Evolutionary conservation across 768 basidiomycete species (phyloP).

Genomic region (Suillus sp.): DNA sequence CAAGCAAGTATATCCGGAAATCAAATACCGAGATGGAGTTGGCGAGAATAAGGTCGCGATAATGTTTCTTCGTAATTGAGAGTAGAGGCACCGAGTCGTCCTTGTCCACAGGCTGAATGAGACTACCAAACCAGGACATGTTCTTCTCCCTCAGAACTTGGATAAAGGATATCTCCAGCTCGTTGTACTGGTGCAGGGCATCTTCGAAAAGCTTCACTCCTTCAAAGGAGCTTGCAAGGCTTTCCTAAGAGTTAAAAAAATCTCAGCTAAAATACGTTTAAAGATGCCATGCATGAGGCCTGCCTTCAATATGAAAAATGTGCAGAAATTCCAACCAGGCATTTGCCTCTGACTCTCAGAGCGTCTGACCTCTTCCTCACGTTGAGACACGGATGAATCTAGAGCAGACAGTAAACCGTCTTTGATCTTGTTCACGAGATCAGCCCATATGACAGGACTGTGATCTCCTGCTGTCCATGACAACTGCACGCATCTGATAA

Average conservation of each 20-base stretch:
- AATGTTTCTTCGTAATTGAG: slow-evolving; percentile 79
- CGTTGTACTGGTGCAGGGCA: slow-evolving; percentile 85
- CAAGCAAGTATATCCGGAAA: slow-evolving; percentile 87
- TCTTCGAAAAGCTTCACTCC: slow-evolving; percentile 90
- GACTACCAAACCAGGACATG: slow-evolving; percentile 88
- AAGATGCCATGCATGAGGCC: slow-evolving; percentile 19
- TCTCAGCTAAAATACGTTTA: slow-evolving; percentile 5
- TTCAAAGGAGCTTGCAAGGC: slow-evolving; percentile 88
- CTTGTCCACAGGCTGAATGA: slow-evolving; percentile 66
- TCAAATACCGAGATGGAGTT: slow-evolving; percentile 95
- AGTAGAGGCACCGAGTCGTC: slow-evolving; percentile 86
- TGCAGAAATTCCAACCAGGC: slow-evolving; percentile 99
- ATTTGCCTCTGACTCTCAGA: slow-evolving; percentile 88
- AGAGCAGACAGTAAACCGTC: slow-evolving; percentile 87
- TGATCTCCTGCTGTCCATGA: slow-evolving; percentile 72
- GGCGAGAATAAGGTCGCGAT: slow-evolving; percentile 84
- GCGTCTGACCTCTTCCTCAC: slow-evolving; percentile 89
- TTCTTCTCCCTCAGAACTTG: slow-evolving; percentile 76
- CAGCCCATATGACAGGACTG: slow-evolving; percentile 84
- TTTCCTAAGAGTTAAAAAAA: slow-evolving; percentile 66
- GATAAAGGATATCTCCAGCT: slow-evolving; percentile 85
- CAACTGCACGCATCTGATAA: slow-evolving; percentile 77
- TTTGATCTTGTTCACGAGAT: slow-evolving; percentile 85
- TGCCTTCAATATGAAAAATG: slow-evolving; percentile 95
- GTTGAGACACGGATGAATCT: slow-evolving; percentile 70